These are phyloP conservation scores for Casuarina equisetifolia DNA, from an alignment of 306 rosid genomes.

Conservation along the genomic window DNA sequence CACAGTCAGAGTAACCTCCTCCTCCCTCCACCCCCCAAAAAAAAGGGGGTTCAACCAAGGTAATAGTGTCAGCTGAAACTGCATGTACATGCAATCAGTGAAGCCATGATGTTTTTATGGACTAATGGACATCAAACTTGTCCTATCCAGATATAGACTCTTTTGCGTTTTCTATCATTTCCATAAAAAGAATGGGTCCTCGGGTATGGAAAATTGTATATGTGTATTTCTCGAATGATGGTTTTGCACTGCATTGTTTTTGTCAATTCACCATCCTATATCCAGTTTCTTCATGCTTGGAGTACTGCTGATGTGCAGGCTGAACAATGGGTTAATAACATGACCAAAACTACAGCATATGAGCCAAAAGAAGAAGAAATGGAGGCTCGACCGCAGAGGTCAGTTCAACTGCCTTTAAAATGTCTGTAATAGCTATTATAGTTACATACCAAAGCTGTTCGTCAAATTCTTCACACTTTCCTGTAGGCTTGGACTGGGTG, in stretches of 20 bases:
- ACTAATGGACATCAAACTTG: background rate
- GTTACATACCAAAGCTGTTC: background rate
- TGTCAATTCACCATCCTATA: background rate
- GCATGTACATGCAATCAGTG: background rate
- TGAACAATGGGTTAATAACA: conserved; percentile 64
- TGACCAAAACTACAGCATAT: conserved; percentile 56
- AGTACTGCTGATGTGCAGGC: conserved; percentile 53
- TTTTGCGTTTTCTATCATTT: background rate
- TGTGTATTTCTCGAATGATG: background rate
- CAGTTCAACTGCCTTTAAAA: conserved; percentile 20
- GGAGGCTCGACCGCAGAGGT: conserved; percentile 62
- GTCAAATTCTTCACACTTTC: conserved; percentile 1
- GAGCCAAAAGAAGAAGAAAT: conserved; percentile 37
- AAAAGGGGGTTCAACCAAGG: too few species aligned
- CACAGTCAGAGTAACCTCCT: background rate
- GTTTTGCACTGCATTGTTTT: background rate
- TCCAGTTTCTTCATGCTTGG: conserved; percentile 2
- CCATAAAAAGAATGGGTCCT: background rate
- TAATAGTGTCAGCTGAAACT: background rate
- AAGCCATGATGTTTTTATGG: background rate
- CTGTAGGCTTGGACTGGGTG: conserved; percentile 88
- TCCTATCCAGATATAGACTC: background rate
- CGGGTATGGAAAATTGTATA: background rate
- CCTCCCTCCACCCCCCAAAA: too few species aligned
- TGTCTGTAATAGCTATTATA: background rate